These are phyloP conservation scores for Cutaneotrichosporon cyanovorans DNA, from an alignment of 1,284 basidiomycete genomes.

Conservation along the genomic window DNA sequence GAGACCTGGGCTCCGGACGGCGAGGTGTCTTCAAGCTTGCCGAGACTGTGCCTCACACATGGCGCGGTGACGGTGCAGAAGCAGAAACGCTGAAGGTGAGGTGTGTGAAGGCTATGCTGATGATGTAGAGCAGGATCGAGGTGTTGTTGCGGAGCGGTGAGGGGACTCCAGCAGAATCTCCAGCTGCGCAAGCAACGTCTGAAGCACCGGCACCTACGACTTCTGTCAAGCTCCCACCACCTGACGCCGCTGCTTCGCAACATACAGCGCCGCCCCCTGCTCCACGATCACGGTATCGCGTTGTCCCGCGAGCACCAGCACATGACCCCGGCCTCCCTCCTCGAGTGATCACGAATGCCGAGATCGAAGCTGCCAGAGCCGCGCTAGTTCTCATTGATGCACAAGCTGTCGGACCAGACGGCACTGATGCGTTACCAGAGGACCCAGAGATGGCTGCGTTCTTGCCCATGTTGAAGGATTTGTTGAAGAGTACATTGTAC, in stretches of 20 bases:
- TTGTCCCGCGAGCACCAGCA: conserved; percentile 26
- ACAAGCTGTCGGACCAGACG: conserved; percentile 26
- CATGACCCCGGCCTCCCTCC: conserved; percentile 27
- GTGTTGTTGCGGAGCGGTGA: conserved; percentile 4
- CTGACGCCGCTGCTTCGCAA: no score
- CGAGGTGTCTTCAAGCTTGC: conserved; percentile 44
- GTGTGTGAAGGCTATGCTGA: conserved; percentile 4
- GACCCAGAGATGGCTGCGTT: conserved; percentile 43
- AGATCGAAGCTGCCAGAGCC: conserved; percentile 21
- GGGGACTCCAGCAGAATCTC: neutral
- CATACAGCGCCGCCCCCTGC: neutral
- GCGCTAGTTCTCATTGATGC: conserved; percentile 40
- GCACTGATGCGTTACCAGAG: conserved; percentile 2
- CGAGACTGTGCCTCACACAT: conserved; percentile 45
- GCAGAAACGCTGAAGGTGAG: conserved; percentile 37
- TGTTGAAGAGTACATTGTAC: conserved; percentile 32
- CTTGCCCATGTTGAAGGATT: conserved; percentile 44
- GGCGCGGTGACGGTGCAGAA: conserved; percentile 39
- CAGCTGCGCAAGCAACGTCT: neutral
- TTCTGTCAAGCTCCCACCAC: neutral
- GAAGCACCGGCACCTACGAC: neutral
- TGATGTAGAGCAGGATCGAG: conserved; percentile 12
- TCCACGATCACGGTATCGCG: conserved; percentile 21
- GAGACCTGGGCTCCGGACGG: conserved; percentile 19
- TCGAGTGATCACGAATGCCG: conserved; percentile 28